phyloP scores from a whole-genome alignment of 1,284 basidiomycete species.

The Exobasidium rhododendri region DNA sequence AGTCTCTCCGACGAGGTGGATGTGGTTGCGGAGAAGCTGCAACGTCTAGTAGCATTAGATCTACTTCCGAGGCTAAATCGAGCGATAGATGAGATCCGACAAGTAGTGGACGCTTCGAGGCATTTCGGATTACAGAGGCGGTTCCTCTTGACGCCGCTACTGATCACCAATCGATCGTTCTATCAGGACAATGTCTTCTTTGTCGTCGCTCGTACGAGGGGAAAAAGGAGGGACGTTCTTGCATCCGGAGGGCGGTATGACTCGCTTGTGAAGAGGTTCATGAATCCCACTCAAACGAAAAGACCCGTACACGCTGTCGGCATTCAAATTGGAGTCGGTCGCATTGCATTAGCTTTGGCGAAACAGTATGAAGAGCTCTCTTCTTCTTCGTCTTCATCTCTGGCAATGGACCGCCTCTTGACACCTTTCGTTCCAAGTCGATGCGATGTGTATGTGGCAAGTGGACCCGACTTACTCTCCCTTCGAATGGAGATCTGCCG shows the following conservation, averaged over 20 bases:
- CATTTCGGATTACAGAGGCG: conserved; percentile 65
- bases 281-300: conserved; percentile 59
- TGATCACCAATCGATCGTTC: conserved; percentile 62
- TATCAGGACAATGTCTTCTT: conserved; percentile 74
- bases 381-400: conserved; percentile 64
- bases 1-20: conserved; percentile 32
- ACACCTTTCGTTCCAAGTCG: conserved; percentile 75
- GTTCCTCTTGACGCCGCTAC: conserved; percentile 68
- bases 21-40: conserved; percentile 29
- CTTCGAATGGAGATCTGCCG: conserved; percentile 74
- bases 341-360: conserved; percentile 70
- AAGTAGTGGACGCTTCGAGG: conserved; percentile 64
- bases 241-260: conserved; percentile 78
- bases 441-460: conserved; percentile 71
- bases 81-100: conserved; percentile 63
- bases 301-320: conserved; percentile 66
- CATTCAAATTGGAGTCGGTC: conserved; percentile 74
- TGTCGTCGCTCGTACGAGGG: conserved; percentile 66
- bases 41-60: conserved; percentile 35
- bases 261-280: conserved; percentile 65
- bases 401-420: conserved; percentile 51
- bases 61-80: conserved; percentile 40
- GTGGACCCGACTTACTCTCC: conserved; percentile 69
- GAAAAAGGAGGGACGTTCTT: conserved; percentile 69
- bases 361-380: conserved; percentile 65